Evolutionary conservation across 345 rosid species (phyloP).

Genomic region (Salix koriyanagi): DNA sequence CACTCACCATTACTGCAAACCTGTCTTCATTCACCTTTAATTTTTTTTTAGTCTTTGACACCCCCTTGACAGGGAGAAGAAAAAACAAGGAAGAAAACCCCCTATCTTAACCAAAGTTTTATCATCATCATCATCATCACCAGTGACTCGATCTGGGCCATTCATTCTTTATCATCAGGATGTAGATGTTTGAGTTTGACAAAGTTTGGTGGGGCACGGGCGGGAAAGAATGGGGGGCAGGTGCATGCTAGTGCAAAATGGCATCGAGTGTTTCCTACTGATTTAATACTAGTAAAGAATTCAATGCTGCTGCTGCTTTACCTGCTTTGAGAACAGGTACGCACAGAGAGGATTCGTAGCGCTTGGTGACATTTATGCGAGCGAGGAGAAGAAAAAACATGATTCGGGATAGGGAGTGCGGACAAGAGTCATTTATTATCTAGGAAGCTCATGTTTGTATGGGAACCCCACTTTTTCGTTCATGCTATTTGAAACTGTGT

Average conservation of each 20-base stretch:
- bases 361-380: neutral
- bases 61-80: neutral
- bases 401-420: neutral
- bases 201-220: neutral
- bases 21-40: neutral
- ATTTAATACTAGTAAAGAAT: neutral
- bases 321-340: neutral
- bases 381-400: neutral
- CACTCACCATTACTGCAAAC: neutral
- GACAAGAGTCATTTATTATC: constrained; percentile 1
- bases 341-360: neutral
- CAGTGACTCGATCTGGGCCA: neutral
- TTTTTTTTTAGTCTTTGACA: neutral
- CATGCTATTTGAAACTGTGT: no score
- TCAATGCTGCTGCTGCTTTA: neutral
- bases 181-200: neutral
- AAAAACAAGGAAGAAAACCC: neutral
- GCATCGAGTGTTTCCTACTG: neutral
- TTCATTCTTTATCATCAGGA: neutral
- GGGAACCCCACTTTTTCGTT: neutral
- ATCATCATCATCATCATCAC: no score
- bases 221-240: neutral
- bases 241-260: neutral
- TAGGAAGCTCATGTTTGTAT: neutral
- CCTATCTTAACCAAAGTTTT: neutral